Conservation (phyloP, 1,284 basidiomycete species). For the Fomitopsis pinicola region DNA sequence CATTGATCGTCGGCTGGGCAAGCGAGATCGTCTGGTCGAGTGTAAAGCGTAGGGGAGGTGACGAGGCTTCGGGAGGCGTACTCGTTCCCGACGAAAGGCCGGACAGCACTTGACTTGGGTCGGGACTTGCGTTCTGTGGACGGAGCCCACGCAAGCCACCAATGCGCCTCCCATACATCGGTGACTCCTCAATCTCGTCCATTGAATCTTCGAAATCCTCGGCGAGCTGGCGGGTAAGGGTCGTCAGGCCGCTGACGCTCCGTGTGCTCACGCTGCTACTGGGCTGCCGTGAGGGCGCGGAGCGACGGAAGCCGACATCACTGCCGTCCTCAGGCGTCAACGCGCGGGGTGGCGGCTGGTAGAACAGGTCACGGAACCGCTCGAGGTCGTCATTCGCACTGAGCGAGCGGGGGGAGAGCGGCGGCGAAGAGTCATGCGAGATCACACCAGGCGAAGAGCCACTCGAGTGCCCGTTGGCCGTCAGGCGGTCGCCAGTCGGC, state of each 20-base stretch:
- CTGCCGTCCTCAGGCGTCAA: conserved; percentile 10
- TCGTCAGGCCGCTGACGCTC: conserved; percentile 52
- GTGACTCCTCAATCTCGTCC: conserved; percentile 16
- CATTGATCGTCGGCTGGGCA: conserved; percentile 28
- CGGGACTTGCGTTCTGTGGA: conserved; percentile 16
- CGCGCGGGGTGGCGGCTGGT: conserved; percentile 35
- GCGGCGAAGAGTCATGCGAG: conserved; percentile 37
- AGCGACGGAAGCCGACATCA: conserved; percentile 10
- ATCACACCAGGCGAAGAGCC: conserved; percentile 36
- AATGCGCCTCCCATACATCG: conserved; percentile 27
- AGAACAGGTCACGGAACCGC: conserved; percentile 68
- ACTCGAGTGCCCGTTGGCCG: conserved; percentile 15
- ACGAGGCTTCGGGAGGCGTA: conserved; percentile 17
- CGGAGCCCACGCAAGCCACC: conserved; percentile 24
- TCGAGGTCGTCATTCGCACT: conserved; percentile 61
- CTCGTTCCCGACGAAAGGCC: conserved; percentile 16
- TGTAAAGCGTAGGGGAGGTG: conserved; percentile 29
- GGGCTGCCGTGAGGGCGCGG: conserved; percentile 20
- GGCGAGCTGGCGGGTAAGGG: conserved; percentile 57
- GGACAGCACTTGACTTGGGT: conserved; percentile 23
- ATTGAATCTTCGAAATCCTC: conserved; percentile 44
- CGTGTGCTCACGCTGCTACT: conserved; percentile 25
- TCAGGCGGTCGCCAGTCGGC: conserved; percentile 9
- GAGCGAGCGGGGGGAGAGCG: conserved; percentile 32
- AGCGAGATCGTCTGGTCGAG: conserved; percentile 22